Percentiles rank a stretch among this genome's conserved stretches.
These are phyloP conservation scores for Syncephalastrum monosporum DNA, from an alignment of 371 early-diverging fungal species.

Conservation along the genomic window DNA sequence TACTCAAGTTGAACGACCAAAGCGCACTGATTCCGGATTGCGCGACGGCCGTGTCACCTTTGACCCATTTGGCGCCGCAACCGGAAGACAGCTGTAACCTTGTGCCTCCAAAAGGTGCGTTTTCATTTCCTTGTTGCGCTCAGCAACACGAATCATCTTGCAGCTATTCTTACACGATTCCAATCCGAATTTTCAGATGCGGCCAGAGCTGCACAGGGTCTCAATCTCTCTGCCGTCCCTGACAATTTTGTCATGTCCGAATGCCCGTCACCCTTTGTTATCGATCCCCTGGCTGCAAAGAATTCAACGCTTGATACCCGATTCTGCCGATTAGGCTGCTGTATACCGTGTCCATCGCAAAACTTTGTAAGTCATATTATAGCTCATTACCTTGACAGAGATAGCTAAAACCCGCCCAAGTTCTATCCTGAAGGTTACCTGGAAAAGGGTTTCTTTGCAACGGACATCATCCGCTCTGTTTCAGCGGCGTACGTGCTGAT, in stretches of 20 bases:
- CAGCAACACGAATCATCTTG: background rate
- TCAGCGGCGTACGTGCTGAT: conserved; percentile 50
- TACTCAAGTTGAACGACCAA: conserved; percentile 35
- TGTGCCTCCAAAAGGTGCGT: conserved; percentile 22
- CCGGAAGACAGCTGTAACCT: conserved; percentile 43
- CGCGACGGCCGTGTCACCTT: conserved; percentile 19
- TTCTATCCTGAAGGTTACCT: conserved; percentile 49
- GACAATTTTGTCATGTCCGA: conserved; percentile 24
- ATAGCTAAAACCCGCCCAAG: conserved; percentile 20
- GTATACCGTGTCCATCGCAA: conserved; percentile 44
- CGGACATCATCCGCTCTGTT: conserved; percentile 50
- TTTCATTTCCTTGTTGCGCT: background rate
- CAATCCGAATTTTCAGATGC: background rate
- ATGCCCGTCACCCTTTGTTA: conserved; percentile 43
- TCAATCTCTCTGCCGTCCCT: conserved; percentile 29
- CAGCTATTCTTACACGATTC: background rate
- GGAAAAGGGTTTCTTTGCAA: conserved; percentile 46
- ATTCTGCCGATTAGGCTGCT: conserved; percentile 36
- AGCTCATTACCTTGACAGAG: conserved; percentile 21
- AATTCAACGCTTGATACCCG: conserved; percentile 15
- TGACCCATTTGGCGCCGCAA: conserved; percentile 30
- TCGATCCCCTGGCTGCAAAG: conserved; percentile 26
- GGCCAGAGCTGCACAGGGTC: conserved; percentile 3
- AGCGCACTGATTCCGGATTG: conserved; percentile 48
- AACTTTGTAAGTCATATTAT: conserved; percentile 30